Base-by-base conservation (phyloP, 2,329 filamentous ascomycete species). In the Lasiodiplodia citricola region DNA sequence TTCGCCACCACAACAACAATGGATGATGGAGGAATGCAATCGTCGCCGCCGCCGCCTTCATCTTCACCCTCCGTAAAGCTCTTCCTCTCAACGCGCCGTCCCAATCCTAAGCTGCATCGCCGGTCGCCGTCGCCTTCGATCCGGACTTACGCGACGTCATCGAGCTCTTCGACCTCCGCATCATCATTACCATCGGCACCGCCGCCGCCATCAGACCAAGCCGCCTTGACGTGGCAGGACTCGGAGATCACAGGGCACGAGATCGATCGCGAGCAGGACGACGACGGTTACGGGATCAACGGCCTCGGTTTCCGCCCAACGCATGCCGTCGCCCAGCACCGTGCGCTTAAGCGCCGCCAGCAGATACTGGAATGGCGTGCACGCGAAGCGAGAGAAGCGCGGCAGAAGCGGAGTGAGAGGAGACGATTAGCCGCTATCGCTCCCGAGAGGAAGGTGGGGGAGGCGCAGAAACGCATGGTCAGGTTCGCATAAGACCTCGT, bases 281-380 rank as follows among this genome's bases (percentile, higher is more conserved):
- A 90, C 73, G 88, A 90, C 74, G 87, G 88, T 3, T 86, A 87
- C 67, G 88, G 88, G 5, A 85, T 90, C 71, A 90, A 90, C 72
- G 88, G 88, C 1, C 83, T 90, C 68, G 88, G 88, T 0, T 90
- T 90, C 76, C 84, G 83, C 69, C 88, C 88, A 3, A 90, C 87
- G 2, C 83, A 87, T 18, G 85, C 87, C 51, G 84, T 88, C 37
- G 87, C 87, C 1, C 86, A 86, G 78, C 84, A 84, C 18, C 79
- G 88, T 58, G 83, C 83, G 52, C 85, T 87, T 75, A 85, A 82
- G 73, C 81, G 88, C 68, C 83, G 85, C 74, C 85, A 86, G 76
- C 88, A 90, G 75, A 78, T 90, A 51, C 79, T 81, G 37, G 87
- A 89, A 65, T 90, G 87, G 86, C 86, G 84, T 73, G 82, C 80